Evolutionary conservation across 306 rosid genomes (phyloP), one percentile per base, ranked within the genome.

Genomic region (Fragaria nilgerrensis): DNA sequence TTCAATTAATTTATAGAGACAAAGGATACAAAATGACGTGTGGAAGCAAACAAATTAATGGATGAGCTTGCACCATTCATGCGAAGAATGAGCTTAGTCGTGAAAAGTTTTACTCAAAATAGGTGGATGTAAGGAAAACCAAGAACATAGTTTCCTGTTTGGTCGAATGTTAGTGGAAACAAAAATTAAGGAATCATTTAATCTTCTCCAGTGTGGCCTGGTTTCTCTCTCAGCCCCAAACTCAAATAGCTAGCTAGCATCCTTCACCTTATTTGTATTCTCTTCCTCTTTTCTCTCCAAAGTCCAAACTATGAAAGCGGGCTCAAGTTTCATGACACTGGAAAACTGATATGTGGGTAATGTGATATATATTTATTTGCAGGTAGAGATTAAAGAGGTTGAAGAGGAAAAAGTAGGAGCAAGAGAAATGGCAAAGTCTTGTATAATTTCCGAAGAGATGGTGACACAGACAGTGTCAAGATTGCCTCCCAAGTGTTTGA

Each of bases 401-500:
- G 59, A 53, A 20, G 58, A 53, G 59, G 25, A 53, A 49, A 49
- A 49, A 49, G 55, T 49, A 49, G 34, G 55, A 49, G 5, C 20
- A 49, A 5, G 55, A 49, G 59, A 53, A 59, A 23, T 59, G 65
- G 65, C 65, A 23, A 44, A 20, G 59, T 53, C 59, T 52, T 19
- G 59, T 20, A 53, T 20, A 53, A 7, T 69, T 55, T 23, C 55
- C 17, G 73, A 45, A 43, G 73, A 69, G 11, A 23, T 69, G 55
- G n/a, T 23, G 13, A 17, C n/a, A 37, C 73, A 44, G 19, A 43
- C 43, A 19, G n/a, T 69, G 6, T 68, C 72, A 43, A 43, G 52
- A 49, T 49, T 41, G 72, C 72, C 72, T 68, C 72, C 72, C 34
- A 68, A 69, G 29, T 69, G n/a, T 14, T 19, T 69, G 17, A 22